Base-by-base conservation (phyloP, 257 asterid species). In the Nicotiana obtusifolia region DNA sequence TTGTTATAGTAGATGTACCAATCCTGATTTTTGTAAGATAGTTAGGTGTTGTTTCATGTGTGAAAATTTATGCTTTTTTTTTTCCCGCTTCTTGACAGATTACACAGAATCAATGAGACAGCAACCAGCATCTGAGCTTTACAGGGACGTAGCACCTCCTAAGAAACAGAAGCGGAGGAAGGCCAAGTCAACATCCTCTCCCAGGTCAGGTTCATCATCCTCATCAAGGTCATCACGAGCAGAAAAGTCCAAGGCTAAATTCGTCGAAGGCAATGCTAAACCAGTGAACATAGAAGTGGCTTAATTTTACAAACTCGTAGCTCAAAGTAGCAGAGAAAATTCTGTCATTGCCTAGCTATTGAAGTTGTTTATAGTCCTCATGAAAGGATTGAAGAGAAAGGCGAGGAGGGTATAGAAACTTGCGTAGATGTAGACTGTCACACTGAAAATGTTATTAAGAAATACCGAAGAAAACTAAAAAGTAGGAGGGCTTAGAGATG, bases 261-360 rank as follows among this genome's bases (percentile, higher is more conserved):
- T 91, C 16, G 87, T 82, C 7, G 95, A 92, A 83, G 92, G 87
- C 65, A 86, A 82, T 83, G 88, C 84, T 5, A 86, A 85, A 31
- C 83, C 88, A 37, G 35, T 87, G 67, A 88, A 93, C 83, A 89
- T 93, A 80, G 92, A 91, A 88, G 96, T 94, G 84, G 95, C 94
- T 28, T 92, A 83, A 87, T 16, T 19, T 49, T 60, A 20, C 69
- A 68, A 81, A 61, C 17, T 59, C 61, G 83, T 59, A 24, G 31
- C 62, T 35, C 19, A 41, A 30, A 41, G 68, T 28, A 60, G 56
- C 37, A 17, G 22, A 44, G 24, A 14, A 65, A 7, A 71, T 44
- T 64, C 57, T 77, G 64, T 33, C 67, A 10, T 75, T 44, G 82
- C 59, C 24, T 62, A 61, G 75, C 52, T 60, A 61, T 78, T 24